Base-by-base conservation (phyloP, 2,329 filamentous ascomycete genomes). In the Neofusicoccum kwambonambiense region DNA sequence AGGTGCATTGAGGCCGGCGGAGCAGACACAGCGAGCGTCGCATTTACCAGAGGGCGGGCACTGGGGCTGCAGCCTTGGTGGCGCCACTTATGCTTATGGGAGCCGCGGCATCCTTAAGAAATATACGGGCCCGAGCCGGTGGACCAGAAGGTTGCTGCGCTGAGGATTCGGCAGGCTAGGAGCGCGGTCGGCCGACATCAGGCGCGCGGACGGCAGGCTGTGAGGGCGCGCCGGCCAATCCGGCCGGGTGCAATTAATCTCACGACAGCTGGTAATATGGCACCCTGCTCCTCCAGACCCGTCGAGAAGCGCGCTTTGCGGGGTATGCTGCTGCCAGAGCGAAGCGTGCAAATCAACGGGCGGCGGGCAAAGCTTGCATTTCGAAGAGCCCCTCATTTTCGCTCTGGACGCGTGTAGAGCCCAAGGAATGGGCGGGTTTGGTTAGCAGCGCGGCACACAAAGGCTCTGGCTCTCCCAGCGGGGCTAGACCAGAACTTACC, bases 401-500 rank as follows among this genome's bases (percentile, higher is more conserved):
- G 39, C 19, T 31, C 17, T 31, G 34, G 52, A 58, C 54, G 54
- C 54, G 54, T 58, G 56, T 47, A 47, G 42, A 45, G 37, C 12
- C 41, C 52, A 44, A 57, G 39, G 56, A 60, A 60, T 60, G 56
- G 56, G 56, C 42, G 27, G 56, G 22, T 37, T 15, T 60, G 56
- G 56, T 60, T 60, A 60, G 56, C 56, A 60, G 31, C 22, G 56
- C 56, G 56, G 56, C 56, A 60, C 56, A 60, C 42, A 45, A 60
- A 60, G 56, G 56, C 50, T 52, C 50, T 52, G 50, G 15, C 50
- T 37, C 50, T 35, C 50, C 50, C 3, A 52, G 57, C 39, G 39
- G 57, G 57, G 57, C 61, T 64, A 56, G 61, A 56, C 49, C 61
- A 54, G 61, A 63, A 60, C 22, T 47, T 37, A 47, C 27, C 52